Base-by-base conservation (phyloP, 2,329 filamentous ascomycete genomes). In the Beauveria medogensis region DNA sequence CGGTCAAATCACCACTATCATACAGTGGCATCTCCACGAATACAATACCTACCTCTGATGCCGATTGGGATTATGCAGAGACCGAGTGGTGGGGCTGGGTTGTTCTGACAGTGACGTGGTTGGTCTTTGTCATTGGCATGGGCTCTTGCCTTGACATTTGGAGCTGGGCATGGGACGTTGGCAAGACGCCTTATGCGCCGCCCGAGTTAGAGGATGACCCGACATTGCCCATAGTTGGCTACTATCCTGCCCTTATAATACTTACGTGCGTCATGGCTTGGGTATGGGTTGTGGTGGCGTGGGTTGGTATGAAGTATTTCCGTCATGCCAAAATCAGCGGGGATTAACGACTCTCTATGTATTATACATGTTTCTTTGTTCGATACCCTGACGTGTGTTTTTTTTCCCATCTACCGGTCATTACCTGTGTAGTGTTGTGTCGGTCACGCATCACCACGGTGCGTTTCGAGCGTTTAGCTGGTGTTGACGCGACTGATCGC, bases 271-370 rank as follows among this genome's bases (percentile, higher is more conserved):
- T 99, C 30, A 97, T 99, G 90, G 92, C 92, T 20, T 99, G 94
- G 94, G 91, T 97, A 6, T 99, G 94, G 94, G 94, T 97, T 20
- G 86, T 96, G 14, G 87, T 95, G 62, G 94, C 95, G 12, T 99
- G 94, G 94, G 88, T 97, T 54, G 94, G 94, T 26, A 97, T 99
- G 93, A 99, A 99, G 73, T 97, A 97, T 74, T 99, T 99, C 71
- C 86, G 92, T 67, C 94, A 99, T 79, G 93, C 94, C 40, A 96
- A 96, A 77, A 95, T 97, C 62, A 84, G 78, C 61, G 82, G 82
- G 37, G 83, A 86, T 70, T 90, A 75, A 44, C 55, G 58, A 58
- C 12, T 37, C 8, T 43, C 40, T 26, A 20, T 59, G 50, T 54
- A 46, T 20, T 16, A 37, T 52, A 22, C 24, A 12, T 37, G 9